Percentiles rank a stretch among this genome's conserved stretches.
Conservation (phyloP, 2,329 filamentous ascomycete species). For the Chaetomium globosum region DNA sequence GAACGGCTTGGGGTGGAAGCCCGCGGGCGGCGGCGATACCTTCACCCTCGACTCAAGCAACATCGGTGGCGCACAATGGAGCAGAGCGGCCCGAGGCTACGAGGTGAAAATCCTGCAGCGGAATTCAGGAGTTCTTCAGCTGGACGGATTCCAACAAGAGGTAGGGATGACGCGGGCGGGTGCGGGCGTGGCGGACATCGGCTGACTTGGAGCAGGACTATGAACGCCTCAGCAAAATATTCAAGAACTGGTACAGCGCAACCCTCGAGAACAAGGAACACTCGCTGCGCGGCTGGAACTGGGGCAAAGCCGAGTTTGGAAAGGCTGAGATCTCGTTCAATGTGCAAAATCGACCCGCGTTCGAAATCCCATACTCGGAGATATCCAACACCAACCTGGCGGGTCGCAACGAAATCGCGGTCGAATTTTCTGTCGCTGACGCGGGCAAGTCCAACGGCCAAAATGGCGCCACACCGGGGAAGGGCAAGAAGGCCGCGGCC, state of each 20-base stretch:
- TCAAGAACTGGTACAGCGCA: constrained; percentile 98
- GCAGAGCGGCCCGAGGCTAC: constrained; percentile 85
- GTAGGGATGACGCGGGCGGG: constrained; percentile 46
- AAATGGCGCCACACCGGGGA: constrained; percentile 70
- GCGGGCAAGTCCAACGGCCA: constrained; percentile 73
- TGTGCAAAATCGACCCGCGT: constrained; percentile 93
- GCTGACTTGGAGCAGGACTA: constrained; percentile 63
- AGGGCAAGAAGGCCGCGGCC: constrained; percentile 86
- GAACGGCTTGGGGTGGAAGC: constrained; percentile 94
- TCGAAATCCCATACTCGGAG: constrained; percentile 95
- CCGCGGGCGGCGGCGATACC: constrained; percentile 80
- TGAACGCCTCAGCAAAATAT: constrained; percentile 85
- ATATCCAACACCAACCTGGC: constrained; percentile 97
- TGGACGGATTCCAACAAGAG: constrained; percentile 93
- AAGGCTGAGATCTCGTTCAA: constrained; percentile 96
- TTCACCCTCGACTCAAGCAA: constrained; percentile 90
- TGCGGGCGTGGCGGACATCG: neutral
- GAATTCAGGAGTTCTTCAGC: constrained; percentile 81
- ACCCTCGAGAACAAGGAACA: constrained; percentile 92
- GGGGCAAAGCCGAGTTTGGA: constrained; percentile 96
- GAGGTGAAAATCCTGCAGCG: constrained; percentile 90
- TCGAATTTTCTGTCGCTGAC: constrained; percentile 83
- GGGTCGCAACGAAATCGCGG: constrained; percentile 94
- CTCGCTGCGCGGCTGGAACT: constrained; percentile 95
- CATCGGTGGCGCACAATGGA: constrained; percentile 90